A percentile compares a stretch with the other conserved stretches of the same genome.
Conservation (phyloP, 2,329 filamentous ascomycete genomes). For the Colletotrichum sp. region DNA sequence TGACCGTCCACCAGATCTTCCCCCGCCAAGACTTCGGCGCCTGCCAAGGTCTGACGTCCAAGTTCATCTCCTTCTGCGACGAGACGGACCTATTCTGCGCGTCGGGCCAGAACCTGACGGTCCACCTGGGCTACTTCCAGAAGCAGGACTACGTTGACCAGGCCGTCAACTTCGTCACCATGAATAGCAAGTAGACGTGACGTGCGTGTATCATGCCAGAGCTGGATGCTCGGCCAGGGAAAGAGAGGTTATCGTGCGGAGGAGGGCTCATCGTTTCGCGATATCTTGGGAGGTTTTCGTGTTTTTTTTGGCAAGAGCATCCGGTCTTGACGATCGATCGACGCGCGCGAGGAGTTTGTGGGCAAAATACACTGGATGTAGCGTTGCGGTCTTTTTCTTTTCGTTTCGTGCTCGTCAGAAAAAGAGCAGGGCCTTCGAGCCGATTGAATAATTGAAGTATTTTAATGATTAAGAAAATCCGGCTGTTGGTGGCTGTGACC, state of each 20-base stretch:
- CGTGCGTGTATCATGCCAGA: neutral
- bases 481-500: neutral
- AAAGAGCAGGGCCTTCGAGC: neutral
- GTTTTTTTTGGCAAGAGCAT: neutral
- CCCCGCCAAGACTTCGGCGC: constrained; percentile 4
- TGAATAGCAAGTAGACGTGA: neutral
- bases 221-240: neutral
- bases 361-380: neutral
- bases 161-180: neutral
- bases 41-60: neutral
- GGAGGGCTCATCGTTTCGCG: neutral
- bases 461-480: neutral
- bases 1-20: neutral
- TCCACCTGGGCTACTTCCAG: constrained; percentile 15
- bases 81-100: constrained; percentile 15
- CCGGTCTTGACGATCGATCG: constrained; percentile 8
- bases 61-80: constrained; percentile 11
- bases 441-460: neutral
- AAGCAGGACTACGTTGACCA: constrained; percentile 2
- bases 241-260: neutral
- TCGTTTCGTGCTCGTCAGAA: neutral
- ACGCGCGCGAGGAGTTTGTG: neutral
- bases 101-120: constrained; percentile 12
- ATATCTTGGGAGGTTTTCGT: neutral
- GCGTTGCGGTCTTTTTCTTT: neutral